Base-by-base conservation (phyloP, 768 basidiomycete species). In the Mycena sanguinolenta region DNA sequence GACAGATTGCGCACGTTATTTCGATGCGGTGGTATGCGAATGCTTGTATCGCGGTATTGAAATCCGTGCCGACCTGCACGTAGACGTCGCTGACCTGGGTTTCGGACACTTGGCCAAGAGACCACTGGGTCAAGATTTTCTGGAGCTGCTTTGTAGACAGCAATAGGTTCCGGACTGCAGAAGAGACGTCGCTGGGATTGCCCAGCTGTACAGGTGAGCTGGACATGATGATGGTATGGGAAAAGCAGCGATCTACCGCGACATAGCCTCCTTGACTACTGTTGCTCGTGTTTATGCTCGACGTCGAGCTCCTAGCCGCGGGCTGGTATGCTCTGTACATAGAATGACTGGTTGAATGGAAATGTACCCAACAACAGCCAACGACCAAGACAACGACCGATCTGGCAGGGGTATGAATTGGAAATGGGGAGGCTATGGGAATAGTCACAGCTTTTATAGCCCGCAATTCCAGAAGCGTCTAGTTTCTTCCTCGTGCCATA, bases 41-140 rank as follows among this genome's bases (percentile, higher is more conserved):
- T 0, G 95, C 94, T 44, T 81, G 84, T 25, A 95, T 88, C 49
- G 91, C 91, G 3, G 86, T 81, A 79, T 96, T 96, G 84, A 98
- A 97, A 74, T 96, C 92, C 76, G 93, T 92, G 52, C 95, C 96
- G 19, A 98, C 88, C 74, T 90, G 88, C 63, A 99, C 94, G 79
- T 96, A 99, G 62, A 94, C 88, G 79, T 97, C 91, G 84, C 93
- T 95, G 75, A 99, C 95, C 76, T 95, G 84, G 17, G 80, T 82
- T 62, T 95, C 92, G 2, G 86, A 81, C 1, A 89, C 89, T 53
- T 87, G 82, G 4, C 85, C 83, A 1, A 81, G 70, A 58, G 90
- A 88, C 95, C 96, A 97, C 68, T 86, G 86, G 30, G 82, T 85
- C 54, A 97, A 86, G 2, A 87, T 81, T 19, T 93, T 90, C 75